Evolutionary conservation across 2,329 filamentous ascomycete species (phyloP).

Genomic region (Beauveria varroae): DNA sequence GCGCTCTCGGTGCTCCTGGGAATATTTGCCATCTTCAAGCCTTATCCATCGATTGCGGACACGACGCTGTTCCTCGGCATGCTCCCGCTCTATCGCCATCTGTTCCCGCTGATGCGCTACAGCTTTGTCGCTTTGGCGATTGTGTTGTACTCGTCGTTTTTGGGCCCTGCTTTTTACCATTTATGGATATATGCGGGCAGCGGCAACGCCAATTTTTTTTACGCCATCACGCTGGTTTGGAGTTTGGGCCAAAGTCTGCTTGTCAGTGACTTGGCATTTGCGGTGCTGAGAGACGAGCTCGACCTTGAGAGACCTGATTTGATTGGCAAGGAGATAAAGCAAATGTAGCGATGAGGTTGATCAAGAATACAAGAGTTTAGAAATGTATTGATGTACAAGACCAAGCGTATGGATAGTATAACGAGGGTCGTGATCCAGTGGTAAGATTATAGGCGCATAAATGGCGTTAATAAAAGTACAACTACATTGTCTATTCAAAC

Average conservation of each 20-base stretch:
- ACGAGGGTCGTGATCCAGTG: not conserved
- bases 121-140: slow-evolving; percentile 79
- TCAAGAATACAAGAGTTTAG: not conserved
- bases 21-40: slow-evolving; percentile 91
- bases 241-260: slow-evolving; percentile 81
- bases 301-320: slow-evolving; percentile 87
- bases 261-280: slow-evolving; percentile 81
- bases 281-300: slow-evolving; percentile 85
- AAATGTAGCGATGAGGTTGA: slow-evolving; percentile 51
- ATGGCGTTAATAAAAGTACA: not conserved
- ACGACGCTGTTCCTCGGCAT: slow-evolving; percentile 78
- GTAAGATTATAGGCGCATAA: not conserved
- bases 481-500: slow-evolving; percentile 12
- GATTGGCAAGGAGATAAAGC: slow-evolving; percentile 77
- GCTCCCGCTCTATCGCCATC: slow-evolving; percentile 79
- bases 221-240: slow-evolving; percentile 98
- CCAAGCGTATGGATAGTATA: not conserved
- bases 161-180: slow-evolving; percentile 93
- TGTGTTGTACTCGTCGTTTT: slow-evolving; percentile 77
- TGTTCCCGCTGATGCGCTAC: slow-evolving; percentile 91
- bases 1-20: slow-evolving; percentile 79
- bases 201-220: slow-evolving; percentile 98
- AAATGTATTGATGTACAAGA: not conserved
- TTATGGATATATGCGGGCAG: slow-evolving; percentile 98
- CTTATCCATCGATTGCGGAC: slow-evolving; percentile 90